A percentile compares a stretch with the other conserved stretches of the same genome.
Evolutionary conservation across 495 filamentous ascomycete genomes (phyloP).

Genomic region (Xylaria palmicola): DNA sequence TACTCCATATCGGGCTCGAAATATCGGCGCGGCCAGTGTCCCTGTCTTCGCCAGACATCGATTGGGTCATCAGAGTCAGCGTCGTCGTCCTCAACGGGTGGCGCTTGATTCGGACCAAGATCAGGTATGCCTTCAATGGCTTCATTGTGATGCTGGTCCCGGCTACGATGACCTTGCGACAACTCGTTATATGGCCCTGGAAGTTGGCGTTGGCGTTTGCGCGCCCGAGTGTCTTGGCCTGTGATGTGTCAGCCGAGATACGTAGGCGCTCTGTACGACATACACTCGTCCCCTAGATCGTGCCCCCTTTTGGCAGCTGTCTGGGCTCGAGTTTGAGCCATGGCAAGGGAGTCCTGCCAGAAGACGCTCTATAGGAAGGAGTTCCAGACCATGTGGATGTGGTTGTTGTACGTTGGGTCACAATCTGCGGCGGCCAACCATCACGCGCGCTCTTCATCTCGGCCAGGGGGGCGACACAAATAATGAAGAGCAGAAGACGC

Average conservation of each 20-base stretch:
- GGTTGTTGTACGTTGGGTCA: too few species aligned
- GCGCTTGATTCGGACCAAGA: neutral
- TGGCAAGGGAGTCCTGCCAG: too few species aligned
- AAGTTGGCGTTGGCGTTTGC: neutral
- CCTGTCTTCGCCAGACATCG: neutral
- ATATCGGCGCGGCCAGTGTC: conserved; percentile 32
- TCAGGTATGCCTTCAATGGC: neutral
- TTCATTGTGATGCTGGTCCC: neutral
- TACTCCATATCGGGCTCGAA: conserved; percentile 27
- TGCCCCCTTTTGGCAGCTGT: neutral
- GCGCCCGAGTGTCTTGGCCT: neutral
- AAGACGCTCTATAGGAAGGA: too few species aligned
- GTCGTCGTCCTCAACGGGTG: too few species aligned
- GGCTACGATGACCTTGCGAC: neutral
- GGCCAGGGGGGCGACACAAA: too few species aligned
- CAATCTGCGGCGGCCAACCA: too few species aligned
- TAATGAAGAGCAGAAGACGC: too few species aligned
- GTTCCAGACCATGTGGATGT: too few species aligned
- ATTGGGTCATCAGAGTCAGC: neutral
- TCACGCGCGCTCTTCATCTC: too few species aligned
- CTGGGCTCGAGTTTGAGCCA: neutral
- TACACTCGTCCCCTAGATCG: neutral
- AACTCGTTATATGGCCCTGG: neutral
- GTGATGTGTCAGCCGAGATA: neutral
- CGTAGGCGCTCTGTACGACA: neutral